Evolutionary conservation across 1,284 basidiomycete genomes (phyloP).

Genomic region (Schizophyllum commune): DNA sequence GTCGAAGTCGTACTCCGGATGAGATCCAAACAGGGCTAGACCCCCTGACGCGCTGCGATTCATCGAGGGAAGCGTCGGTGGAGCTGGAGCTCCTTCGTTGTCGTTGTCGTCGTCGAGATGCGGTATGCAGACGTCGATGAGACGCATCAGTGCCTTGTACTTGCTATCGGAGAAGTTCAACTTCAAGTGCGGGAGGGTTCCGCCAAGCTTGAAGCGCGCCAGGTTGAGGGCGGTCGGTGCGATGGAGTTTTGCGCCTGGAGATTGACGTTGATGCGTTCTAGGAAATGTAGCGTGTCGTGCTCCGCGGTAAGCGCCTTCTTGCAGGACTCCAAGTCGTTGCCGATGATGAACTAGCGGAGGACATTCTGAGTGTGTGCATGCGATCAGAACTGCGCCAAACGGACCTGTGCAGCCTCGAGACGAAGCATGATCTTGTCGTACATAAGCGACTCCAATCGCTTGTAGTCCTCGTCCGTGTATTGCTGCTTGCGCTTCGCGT

Average conservation of each 20-base stretch:
- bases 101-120: slow-evolving; percentile 58
- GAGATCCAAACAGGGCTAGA: slow-evolving; percentile 38
- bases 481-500: slow-evolving; percentile 79
- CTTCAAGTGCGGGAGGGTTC: slow-evolving; percentile 82
- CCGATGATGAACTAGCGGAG: slow-evolving; percentile 79
- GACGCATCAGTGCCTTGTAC: slow-evolving; percentile 90
- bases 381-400: slow-evolving; percentile 4
- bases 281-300: slow-evolving; percentile 76
- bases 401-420: slow-evolving; percentile 85
- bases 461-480: slow-evolving; percentile 89
- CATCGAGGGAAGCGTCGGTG: background rate
- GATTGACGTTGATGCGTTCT: slow-evolving; percentile 89
- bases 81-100: slow-evolving; percentile 12
- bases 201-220: slow-evolving; percentile 88
- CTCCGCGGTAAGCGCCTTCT: slow-evolving; percentile 62
- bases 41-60: background rate
- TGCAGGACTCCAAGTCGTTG: slow-evolving; percentile 75
- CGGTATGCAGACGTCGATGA: slow-evolving; percentile 90
- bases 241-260: slow-evolving; percentile 92
- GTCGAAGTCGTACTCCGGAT: slow-evolving; percentile 65
- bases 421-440: slow-evolving; percentile 85
- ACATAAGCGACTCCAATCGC: slow-evolving; percentile 91
- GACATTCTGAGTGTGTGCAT: background rate
- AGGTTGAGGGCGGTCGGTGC: slow-evolving; percentile 82
- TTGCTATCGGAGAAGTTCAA: slow-evolving; percentile 95